Evolutionary conservation across 768 basidiomycete species (phyloP).

Genomic region (Lactarius vividus): DNA sequence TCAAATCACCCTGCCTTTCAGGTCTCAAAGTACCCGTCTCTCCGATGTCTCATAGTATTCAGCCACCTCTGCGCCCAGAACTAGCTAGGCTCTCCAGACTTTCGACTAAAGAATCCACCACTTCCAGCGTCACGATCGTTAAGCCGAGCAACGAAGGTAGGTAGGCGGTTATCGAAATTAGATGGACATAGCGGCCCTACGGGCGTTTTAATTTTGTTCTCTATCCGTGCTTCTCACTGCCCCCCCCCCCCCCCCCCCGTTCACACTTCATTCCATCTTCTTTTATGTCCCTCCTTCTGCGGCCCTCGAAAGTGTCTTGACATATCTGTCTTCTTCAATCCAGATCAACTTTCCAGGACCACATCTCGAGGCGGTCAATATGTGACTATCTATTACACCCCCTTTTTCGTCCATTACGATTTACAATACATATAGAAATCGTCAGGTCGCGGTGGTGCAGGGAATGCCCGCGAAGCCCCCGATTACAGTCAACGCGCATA

Average conservation of each 20-base stretch:
- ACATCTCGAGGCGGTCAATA: neutral
- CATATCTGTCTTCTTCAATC: neutral
- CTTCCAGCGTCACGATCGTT: neutral
- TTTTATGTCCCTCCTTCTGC: no score
- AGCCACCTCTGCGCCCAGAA: neutral
- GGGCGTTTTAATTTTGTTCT: neutral
- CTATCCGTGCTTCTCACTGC: neutral
- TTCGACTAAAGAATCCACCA: neutral
- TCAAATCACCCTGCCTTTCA: neutral
- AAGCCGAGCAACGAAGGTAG: neutral
- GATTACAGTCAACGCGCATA: neutral
- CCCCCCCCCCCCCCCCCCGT: no score
- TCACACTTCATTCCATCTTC: no score
- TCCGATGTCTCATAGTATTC: neutral
- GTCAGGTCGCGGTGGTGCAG: slow-evolving; percentile 18
- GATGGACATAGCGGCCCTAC: neutral
- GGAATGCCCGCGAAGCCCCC: slow-evolving; percentile 7
- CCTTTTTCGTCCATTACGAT: neutral
- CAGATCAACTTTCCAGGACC: neutral
- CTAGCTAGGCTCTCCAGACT: neutral
- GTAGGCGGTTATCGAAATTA: neutral
- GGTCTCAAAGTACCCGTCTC: neutral
- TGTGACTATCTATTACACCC: neutral
- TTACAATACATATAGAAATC: slow-evolving; percentile 3
- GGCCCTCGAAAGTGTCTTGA: neutral